Base-by-base conservation (phyloP, 495 filamentous ascomycete genomes). In the Oleoguttula mirabilis region DNA sequence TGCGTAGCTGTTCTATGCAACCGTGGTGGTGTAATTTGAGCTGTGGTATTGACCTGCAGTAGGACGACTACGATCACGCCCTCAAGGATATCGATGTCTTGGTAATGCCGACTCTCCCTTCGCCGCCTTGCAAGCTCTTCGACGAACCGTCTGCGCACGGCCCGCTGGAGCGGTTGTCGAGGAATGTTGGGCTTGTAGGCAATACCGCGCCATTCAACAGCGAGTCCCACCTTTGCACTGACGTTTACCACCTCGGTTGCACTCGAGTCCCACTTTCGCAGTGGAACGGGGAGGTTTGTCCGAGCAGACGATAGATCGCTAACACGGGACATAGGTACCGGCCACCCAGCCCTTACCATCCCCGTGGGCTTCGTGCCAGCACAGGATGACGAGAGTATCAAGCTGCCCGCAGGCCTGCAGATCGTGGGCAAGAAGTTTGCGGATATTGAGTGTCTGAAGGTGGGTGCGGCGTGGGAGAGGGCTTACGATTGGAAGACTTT, bases 141-240 rank as follows among this genome's bases (percentile, higher is more conserved):
- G 39, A 42, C n/a, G 27, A 42, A 11, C 36, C 43, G 10, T 10
- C 43, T n/a, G 35, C 35, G 10, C 36, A 39, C 22, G 48, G 47
- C 11, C 55, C 55, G 0, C 22, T 60, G 14, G 49, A 52, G 14
- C 22, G 42, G 10, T 42, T 60, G 17, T 42, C 41, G 10, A 44
- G 46, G 21, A 42, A 48, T 15, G 38, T 55, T 10, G 70, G 71
- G 0, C 45, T 71, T 20, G 66, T 69, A 1, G 64, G 63, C 11
- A 77, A 77, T 45, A 77, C 72, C 10, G 65, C 66, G 17, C 60
- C 68, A 8, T 76, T 77, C 45, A 70, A 80, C 57, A 60, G 63
- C 17, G 21, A 8, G 37, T n/a, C n/a, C n/a, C n/a, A n/a, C n/a
- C n/a, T n/a, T n/a, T n/a, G n/a, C n/a, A n/a, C n/a, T n/a, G n/a